phyloP scores from a whole-genome alignment of 2,329 filamentous ascomycete species.

The Ophiostoma quercus region DNA sequence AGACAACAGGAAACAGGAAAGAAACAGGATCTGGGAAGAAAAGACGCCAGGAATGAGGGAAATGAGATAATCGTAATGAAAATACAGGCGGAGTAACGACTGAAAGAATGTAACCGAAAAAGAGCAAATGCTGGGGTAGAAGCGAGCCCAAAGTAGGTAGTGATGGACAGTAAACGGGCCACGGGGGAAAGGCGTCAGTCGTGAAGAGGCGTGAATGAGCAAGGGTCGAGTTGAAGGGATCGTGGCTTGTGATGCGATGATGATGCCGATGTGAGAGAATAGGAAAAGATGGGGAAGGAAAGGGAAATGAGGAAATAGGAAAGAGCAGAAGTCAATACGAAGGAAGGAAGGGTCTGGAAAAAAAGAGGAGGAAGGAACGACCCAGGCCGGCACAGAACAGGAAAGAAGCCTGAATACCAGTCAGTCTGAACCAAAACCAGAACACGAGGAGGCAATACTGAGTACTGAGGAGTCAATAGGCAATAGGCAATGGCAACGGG shows the following conservation, averaged over 20 bases:
- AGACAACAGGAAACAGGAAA: not conserved
- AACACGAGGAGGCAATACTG: slow-evolving; percentile 20
- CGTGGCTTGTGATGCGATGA: not conserved
- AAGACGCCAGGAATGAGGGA: slow-evolving; percentile 2
- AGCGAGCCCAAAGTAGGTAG: not conserved
- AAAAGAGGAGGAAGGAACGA: not conserved
- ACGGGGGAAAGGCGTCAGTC: not conserved
- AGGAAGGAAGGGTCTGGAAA: not conserved
- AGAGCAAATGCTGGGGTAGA: slow-evolving; percentile 4
- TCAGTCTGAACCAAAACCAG: not conserved
- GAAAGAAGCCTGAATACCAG: slow-evolving; percentile 8
- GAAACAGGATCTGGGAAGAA: not conserved
- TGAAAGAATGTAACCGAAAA: slow-evolving; percentile 8
- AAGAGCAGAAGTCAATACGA: not conserved
- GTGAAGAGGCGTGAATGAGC: not conserved
- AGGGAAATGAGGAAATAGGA: not conserved
- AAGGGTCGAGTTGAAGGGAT: not conserved
- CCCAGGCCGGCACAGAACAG: slow-evolving; percentile 4
- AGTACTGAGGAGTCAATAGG: not conserved
- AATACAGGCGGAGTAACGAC: slow-evolving; percentile 4
- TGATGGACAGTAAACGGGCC: not conserved
- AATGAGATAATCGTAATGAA: not conserved
- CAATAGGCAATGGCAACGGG: slow-evolving; percentile 4
- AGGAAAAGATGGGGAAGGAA: not conserved
- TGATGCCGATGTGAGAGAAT: slow-evolving; percentile 2